Base-by-base conservation (phyloP, 2,329 filamentous ascomycete species). In the Pseudogymnoascus sp. region DNA sequence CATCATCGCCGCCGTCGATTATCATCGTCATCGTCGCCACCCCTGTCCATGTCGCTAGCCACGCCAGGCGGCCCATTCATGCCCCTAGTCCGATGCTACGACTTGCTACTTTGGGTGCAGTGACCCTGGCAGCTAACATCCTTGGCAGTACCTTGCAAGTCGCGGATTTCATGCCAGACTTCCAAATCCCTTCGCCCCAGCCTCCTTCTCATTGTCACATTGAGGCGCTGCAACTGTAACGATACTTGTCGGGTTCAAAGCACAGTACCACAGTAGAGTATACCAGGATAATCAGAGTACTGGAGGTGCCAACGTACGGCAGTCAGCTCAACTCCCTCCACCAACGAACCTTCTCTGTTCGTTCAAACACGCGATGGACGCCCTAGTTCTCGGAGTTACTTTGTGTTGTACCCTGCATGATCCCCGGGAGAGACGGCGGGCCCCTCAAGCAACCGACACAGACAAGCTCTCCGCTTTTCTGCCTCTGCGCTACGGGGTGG, bases 391-490 rank as follows among this genome's bases (percentile, higher is more conserved):
- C 45, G 45, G 25, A 52, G 45, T 52, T 52, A 52, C 45, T 52
- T 30, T 52, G 45, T 52, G 45, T 30, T 52, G 45, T 52, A 52
- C 45, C 45, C 45, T 52, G 45, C 45, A 52, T 52, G 25, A 25
- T 52, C 25, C 25, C 45, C 45, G 45, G 45, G 45, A 52, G 25
- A 19, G 45, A 52, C 25, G 45, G 45, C 45, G 45, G 45, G 45
- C 45, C 45, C 23, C 16, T 8, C 2, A 49, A 52, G 45, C 25
- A 52, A 52, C 45, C 45, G 45, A 52, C 23, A 5, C 45, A 30
- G 42, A 52, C 45, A 52, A 52, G 45, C 45, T 52, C 45, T 52
- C 45, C 45, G 45, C 45, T 52, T 52, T 52, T 52, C 45, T 52
- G 45, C 25, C 25, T 52, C 45, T 52, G 45, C 45, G 25, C 25